Conservation (phyloP, 352 stramenopile genomes). For the Phytophthora aleatoria region DNA sequence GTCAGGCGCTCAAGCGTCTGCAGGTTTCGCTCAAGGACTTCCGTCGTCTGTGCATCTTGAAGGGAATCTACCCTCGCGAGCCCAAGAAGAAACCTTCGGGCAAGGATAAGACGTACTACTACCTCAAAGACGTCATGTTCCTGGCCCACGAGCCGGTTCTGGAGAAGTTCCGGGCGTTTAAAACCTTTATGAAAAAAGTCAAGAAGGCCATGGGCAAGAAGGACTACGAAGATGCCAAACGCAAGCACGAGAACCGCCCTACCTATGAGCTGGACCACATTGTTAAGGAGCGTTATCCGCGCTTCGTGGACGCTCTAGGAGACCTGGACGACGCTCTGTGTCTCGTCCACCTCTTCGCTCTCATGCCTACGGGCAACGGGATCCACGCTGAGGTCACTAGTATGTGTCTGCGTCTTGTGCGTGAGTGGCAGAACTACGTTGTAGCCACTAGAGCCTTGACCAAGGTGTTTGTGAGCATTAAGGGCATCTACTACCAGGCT, state of each 20-base stretch:
- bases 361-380: conserved; percentile 91
- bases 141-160: conserved; percentile 98
- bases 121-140: conserved; percentile 99
- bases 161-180: conserved; percentile 98
- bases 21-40: conserved; percentile 99
- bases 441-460: conserved; percentile 89
- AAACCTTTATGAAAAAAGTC: conserved; percentile 99
- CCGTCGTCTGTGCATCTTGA: conserved; percentile 98
- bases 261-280: conserved; percentile 98
- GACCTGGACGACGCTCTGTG: conserved; percentile 99
- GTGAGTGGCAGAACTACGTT: conserved; percentile 97
- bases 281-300: conserved; percentile 98
- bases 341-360: conserved; percentile 97
- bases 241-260: conserved; percentile 88
- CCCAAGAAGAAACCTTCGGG: conserved; percentile 94
- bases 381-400: conserved; percentile 89
- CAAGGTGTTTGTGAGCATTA: conserved; percentile 99
- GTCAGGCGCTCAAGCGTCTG: conserved; percentile 93
- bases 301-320: conserved; percentile 96
- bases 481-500: conserved; percentile 99
- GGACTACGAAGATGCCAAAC: conserved; percentile 78
- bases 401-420: conserved; percentile 92
- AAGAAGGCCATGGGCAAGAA: conserved; percentile 88
- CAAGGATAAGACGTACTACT: conserved; percentile 99
- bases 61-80: conserved; percentile 99